These are phyloP conservation scores for Gymnopilus junonius DNA, from an alignment of 768 basidiomycete genomes.

Conservation along the genomic window DNA sequence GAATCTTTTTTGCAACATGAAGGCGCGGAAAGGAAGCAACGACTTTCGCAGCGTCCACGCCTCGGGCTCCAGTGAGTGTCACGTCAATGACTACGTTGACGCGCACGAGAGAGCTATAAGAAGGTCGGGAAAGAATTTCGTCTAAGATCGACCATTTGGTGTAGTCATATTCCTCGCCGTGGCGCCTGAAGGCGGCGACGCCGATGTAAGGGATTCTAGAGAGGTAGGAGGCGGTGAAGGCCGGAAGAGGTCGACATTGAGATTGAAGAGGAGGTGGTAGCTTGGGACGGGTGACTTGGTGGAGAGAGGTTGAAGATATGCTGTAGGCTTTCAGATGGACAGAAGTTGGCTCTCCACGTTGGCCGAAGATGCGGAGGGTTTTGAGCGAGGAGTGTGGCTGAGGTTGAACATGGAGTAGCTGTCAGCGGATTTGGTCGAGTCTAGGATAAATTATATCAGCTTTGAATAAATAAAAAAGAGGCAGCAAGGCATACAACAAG, in stretches of 20 bases:
- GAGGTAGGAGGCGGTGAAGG: neutral
- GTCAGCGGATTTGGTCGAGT: neutral
- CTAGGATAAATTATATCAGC: neutral
- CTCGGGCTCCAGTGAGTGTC: neutral
- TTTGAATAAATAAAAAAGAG: neutral
- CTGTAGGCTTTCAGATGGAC: conserved; percentile 12
- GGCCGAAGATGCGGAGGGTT: conserved; percentile 18
- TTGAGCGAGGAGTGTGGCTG: conserved; percentile 9
- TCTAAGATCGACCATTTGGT: conserved; percentile 16
- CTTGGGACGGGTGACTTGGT: neutral
- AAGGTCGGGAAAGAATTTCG: conserved; percentile 4
- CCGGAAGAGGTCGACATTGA: neutral
- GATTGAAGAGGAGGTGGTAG: neutral
- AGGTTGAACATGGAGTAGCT: neutral
- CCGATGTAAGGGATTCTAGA: conserved; percentile 17
- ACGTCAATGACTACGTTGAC: conserved; percentile 11
- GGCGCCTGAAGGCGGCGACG: conserved; percentile 15
- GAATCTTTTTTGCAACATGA: neutral
- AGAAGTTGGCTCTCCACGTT: conserved; percentile 17
- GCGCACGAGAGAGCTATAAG: neutral
- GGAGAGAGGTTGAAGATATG: conserved; percentile 9
- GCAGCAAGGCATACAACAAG: neutral
- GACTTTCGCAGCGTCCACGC: conserved; percentile 3
- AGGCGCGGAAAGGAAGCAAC: conserved; percentile 3
- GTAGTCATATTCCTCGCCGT: conserved; percentile 6